Evolutionary conservation across 768 basidiomycete species (phyloP).

Genomic region (Kwoniella sp.): DNA sequence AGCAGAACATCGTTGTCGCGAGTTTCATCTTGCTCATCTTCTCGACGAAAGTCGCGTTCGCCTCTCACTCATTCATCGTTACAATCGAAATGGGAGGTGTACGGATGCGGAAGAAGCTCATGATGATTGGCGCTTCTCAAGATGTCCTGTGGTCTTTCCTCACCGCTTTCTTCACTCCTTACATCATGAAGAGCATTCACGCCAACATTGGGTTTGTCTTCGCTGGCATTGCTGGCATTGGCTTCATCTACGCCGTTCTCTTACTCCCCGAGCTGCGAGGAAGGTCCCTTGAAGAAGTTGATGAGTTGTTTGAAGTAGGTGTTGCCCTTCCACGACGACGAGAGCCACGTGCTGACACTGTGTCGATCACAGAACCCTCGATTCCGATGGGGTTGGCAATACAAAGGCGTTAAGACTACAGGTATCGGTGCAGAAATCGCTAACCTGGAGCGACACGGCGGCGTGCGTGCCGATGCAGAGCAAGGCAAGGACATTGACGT

Average conservation of each 20-base stretch:
- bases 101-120: constrained; percentile 34
- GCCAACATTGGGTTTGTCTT: constrained; percentile 48
- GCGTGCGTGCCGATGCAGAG: constrained; percentile 3
- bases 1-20: constrained; percentile 26
- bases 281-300: constrained; percentile 35
- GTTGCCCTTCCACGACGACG: too few species aligned
- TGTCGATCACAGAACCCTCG: constrained; percentile 20
- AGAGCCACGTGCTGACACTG: not conserved
- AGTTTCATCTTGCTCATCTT: constrained; percentile 28
- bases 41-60: constrained; percentile 28
- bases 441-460: constrained; percentile 19
- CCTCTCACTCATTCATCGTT: constrained; percentile 25
- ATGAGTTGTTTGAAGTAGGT: constrained; percentile 33
- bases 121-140: constrained; percentile 17
- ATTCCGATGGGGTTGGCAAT: constrained; percentile 40
- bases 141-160: constrained; percentile 27
- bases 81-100: constrained; percentile 32
- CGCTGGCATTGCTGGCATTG: constrained; percentile 45
- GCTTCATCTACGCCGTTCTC: constrained; percentile 37
- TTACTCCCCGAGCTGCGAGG: constrained; percentile 42
- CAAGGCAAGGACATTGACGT: not conserved
- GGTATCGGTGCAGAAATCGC: constrained; percentile 32
- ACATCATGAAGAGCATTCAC: constrained; percentile 35
- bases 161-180: constrained; percentile 20
- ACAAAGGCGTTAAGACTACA: constrained; percentile 20